Evolutionary conservation across 2,329 filamentous ascomycete species (phyloP), one percentile per base, ranked within the genome.

Genomic region (Phyllosticta citribraziliensis): DNA sequence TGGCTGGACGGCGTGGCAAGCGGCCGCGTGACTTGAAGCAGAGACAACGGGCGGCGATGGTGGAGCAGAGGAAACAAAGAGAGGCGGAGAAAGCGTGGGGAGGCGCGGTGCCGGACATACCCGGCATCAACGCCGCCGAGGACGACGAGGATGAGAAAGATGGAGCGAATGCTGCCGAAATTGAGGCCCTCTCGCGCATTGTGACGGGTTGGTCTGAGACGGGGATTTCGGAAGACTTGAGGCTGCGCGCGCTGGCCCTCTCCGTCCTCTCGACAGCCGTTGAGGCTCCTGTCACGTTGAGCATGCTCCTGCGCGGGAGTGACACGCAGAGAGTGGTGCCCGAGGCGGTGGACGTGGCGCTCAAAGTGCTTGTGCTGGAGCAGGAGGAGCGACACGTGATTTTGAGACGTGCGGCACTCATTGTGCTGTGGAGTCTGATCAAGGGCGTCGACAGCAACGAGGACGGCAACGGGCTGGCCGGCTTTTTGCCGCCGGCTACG

Each of bases 181-280:
- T 73, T 67, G 53, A 79, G 74, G 63, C 79, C 79, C 61, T 84
- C 79, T 30, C 77, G 80, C 55, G 79, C 62, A 88, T 90, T 63
- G 77, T 89, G 0, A 75, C 80, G 14, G 86, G 85, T 0, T 90
- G 88, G 88, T 80, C 86, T 65, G 81, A 84, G 64, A 85, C 83
- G 61, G 86, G 85, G 0, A 63, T 72, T 0, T 80, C 80, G 62
- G 88, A 91, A 70, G 88, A 91, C 67, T 76, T 89, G 12, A 80
- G 88, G 3, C 81, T 91, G 65, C 83, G 88, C 0, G 76, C 86
- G 14, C 89, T 87, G 22, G 85, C 87, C 3, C 71, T 91, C 6
- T 87, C 86, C 4, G 80, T 91, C 55, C 76, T 91, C 52, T 81
- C 82, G 0, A 74, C 74, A 1, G 78, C 79, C 0, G 71, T 89